Base-by-base conservation (phyloP, 140 eudicot genomes). In the Erigeron philadelphicus region DNA sequence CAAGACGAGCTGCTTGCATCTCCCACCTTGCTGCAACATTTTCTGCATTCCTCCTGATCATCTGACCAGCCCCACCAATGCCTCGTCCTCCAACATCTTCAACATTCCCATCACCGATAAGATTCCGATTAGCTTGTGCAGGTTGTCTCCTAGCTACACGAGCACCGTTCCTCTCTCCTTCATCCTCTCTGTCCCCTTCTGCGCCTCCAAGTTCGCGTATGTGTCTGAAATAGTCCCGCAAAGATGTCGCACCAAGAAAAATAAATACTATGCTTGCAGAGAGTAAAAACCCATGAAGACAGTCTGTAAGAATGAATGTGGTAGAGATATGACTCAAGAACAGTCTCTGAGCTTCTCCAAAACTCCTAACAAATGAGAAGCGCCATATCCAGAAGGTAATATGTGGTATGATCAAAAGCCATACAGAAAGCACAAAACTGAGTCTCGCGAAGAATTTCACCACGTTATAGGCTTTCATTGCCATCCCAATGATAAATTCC, bases 11-110 rank as follows among this genome's bases (percentile, higher is more conserved):
- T 53, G 97, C 97, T 79, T 85, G 97, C 88, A 86, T 85, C 80
- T 90, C 97, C 97, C 95, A 90, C 60, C 89, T 76, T 44, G 96
- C 97, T 38, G 97, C 97, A 76, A 90, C 96, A 72, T 90, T 81
- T 76, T 90, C 97, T 60, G 97, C 97, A 50, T 87, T 88, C 66
- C 97, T 82, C 70, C 97, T 80, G 31, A 87, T 90, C 63, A 90
- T 52, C 62, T 88, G 96, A 78, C 95, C 97, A 58, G 97, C 96
- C 49, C 94, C 97, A 79, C 80, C 97, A 76, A 85, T 84, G 67
- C 88, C 97, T 76, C 85, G 97, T 43, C 83, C 94, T 57, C 84
- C 96, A 47, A 66, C 87, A 82, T 82, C 96, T 59, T 84, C 96
- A 53, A 82, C 97, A 84, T 89, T 89, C 64, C 90, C 84, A 3